Evolutionary conservation across 305 asterid genomes (phyloP).

Genomic region (Andrographis paniculata): DNA sequence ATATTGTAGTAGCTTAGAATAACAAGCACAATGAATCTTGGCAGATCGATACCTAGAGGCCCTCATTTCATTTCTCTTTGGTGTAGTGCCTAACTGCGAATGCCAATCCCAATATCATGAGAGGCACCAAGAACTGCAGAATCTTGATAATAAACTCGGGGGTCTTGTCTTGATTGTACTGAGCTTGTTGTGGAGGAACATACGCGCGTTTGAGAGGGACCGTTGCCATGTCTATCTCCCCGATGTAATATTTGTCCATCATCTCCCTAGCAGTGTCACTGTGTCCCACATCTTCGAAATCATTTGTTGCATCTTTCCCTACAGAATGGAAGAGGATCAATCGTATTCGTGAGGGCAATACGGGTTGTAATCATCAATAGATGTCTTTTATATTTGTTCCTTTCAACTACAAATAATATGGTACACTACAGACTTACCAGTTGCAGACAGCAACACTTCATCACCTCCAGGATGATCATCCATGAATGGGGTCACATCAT

Average conservation of each 20-base stretch:
- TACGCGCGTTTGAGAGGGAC: slow-evolving; percentile 40
- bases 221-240: slow-evolving; percentile 52
- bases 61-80: slow-evolving; percentile 19
- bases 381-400: too few species aligned
- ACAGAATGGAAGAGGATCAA: background rate
- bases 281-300: slow-evolving; percentile 71
- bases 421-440: slow-evolving; percentile 25
- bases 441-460: slow-evolving; percentile 54
- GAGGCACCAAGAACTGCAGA: slow-evolving; percentile 45
- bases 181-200: slow-evolving; percentile 31
- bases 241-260: slow-evolving; percentile 53
- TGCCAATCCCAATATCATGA: slow-evolving; percentile 41
- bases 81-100: slow-evolving; percentile 34
- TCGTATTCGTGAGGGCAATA: background rate
- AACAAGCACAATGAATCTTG: background rate
- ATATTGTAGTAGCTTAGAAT: too few species aligned
- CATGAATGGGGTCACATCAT: slow-evolving; percentile 61
- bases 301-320: slow-evolving; percentile 70
- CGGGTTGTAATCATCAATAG: too few species aligned
- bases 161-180: slow-evolving; percentile 38
- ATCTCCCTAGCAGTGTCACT: slow-evolving; percentile 60
- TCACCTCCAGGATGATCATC: slow-evolving; percentile 69
- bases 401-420: too few species aligned
- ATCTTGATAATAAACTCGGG: slow-evolving; percentile 42
- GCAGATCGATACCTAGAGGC: background rate